Conservation (phyloP, 2,329 filamentous ascomycete species). For the Microdochium trichocladiopsis region DNA sequence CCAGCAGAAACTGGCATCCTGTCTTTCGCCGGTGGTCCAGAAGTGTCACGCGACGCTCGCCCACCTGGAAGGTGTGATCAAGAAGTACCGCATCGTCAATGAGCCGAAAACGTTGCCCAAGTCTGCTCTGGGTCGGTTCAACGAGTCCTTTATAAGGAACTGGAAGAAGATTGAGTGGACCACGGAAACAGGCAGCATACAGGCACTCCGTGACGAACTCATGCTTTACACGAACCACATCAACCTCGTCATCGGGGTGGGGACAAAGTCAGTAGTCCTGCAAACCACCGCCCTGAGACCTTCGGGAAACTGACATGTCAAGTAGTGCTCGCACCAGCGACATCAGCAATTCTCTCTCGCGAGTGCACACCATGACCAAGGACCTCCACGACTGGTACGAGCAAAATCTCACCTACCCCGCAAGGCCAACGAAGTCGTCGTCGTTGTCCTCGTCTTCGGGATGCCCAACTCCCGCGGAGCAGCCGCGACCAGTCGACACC, state of each 20-base stretch:
- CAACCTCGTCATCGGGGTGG: conserved; percentile 12
- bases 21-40: conserved; percentile 4
- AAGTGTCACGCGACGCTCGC: conserved; percentile 9
- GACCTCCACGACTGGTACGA: not conserved
- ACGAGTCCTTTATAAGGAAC: conserved; percentile 12
- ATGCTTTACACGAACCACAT: conserved; percentile 15
- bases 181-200: conserved; percentile 17
- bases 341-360: not conserved
- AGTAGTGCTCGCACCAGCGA: not conserved
- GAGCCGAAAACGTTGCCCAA: conserved; percentile 2
- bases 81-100: conserved; percentile 10
- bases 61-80: conserved; percentile 11
- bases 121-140: conserved; percentile 10
- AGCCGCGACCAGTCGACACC: not conserved
- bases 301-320: not conserved
- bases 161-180: conserved; percentile 21
- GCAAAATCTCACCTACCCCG: not conserved
- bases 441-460: no score
- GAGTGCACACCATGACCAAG: not conserved
- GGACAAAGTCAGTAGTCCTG: conserved; percentile 5
- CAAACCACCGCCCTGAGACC: not conserved
- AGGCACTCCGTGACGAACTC: conserved; percentile 12
- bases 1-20: conserved; percentile 4
- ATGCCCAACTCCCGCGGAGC: not conserved
- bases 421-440: not conserved